These are phyloP conservation scores for Metarhizium anisopliae DNA, from an alignment of 2,329 filamentous ascomycete species.

Conservation along the genomic window DNA sequence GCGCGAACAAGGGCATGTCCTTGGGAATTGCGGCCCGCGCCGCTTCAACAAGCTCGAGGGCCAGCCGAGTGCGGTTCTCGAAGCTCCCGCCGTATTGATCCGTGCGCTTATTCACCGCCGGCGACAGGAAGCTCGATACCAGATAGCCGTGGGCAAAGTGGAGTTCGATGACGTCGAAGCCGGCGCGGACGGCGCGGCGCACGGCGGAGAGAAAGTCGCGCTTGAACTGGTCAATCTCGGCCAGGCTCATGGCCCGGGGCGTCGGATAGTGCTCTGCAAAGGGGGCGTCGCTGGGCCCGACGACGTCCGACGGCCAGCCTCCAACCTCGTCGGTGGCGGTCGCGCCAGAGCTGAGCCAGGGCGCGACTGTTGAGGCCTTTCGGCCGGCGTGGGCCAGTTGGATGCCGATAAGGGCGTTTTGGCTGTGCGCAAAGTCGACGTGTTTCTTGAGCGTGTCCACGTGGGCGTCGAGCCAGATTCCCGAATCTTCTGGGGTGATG, in stretches of 20 bases:
- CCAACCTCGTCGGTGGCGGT: slow-evolving; percentile 37
- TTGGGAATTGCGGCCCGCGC: slow-evolving; percentile 55
- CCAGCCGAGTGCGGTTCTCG: slow-evolving; percentile 62
- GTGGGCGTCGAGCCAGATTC: slow-evolving; percentile 64
- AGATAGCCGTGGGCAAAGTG: slow-evolving; percentile 77
- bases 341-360: slow-evolving; percentile 54
- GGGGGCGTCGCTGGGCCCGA: slow-evolving; percentile 35
- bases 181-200: slow-evolving; percentile 50
- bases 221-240: slow-evolving; percentile 58
- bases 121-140: slow-evolving; percentile 60
- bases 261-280: slow-evolving; percentile 50
- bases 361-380: slow-evolving; percentile 46
- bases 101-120: slow-evolving; percentile 58
- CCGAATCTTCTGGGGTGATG: slow-evolving; percentile 61
- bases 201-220: slow-evolving; percentile 46
- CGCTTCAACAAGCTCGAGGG: slow-evolving; percentile 57
- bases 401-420: slow-evolving; percentile 56
- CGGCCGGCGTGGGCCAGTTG: slow-evolving; percentile 69
- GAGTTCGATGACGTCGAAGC: slow-evolving; percentile 62
- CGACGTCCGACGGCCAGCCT: slow-evolving; percentile 45
- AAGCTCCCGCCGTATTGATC: slow-evolving; percentile 61
- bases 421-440: slow-evolving; percentile 49
- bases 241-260: slow-evolving; percentile 56
- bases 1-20: slow-evolving; percentile 61
- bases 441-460: slow-evolving; percentile 48